A percentile compares a stretch with the other conserved stretches of the same genome.
These are phyloP conservation scores for Fragilaria crotonensis DNA, from an alignment of 108 stramenopile species.

Conservation along the genomic window DNA sequence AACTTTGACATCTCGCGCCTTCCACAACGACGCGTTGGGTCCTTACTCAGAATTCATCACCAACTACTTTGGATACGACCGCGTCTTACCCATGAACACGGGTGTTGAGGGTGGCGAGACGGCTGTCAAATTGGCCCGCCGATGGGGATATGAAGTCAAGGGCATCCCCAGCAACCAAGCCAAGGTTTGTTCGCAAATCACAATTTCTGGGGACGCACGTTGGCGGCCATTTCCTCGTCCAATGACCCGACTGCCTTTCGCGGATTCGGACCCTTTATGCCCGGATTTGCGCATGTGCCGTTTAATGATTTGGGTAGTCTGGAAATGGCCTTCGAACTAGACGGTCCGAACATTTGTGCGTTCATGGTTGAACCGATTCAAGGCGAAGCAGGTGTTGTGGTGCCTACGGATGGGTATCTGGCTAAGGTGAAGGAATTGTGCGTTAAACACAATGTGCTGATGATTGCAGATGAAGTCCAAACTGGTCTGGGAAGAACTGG, in stretches of 20 bases:
- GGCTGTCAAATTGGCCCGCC: slow-evolving; percentile 90
- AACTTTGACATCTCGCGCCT: slow-evolving; percentile 96
- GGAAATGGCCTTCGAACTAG: slow-evolving; percentile 76
- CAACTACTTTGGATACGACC: slow-evolving; percentile 90
- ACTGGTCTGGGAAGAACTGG: slow-evolving; percentile 97
- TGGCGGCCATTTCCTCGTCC: slow-evolving; percentile 93
- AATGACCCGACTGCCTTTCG: slow-evolving; percentile 92
- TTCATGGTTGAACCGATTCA: slow-evolving; percentile 99
- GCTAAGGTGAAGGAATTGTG: slow-evolving; percentile 79
- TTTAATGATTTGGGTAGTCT: slow-evolving; percentile 86
- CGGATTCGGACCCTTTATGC: slow-evolving; percentile 97
- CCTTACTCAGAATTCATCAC: slow-evolving; percentile 90
- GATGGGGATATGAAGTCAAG: slow-evolving; percentile 94
- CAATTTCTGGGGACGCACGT: slow-evolving; percentile 99
- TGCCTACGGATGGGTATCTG: slow-evolving; percentile 96
- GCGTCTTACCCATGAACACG: slow-evolving; percentile 98
- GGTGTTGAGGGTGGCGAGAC: slow-evolving; percentile 99
- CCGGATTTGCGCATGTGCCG: slow-evolving; percentile 85
- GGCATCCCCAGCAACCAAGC: slow-evolving; percentile 88
- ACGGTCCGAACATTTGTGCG: slow-evolving; percentile 88
- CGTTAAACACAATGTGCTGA: slow-evolving; percentile 89
- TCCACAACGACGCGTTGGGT: slow-evolving; percentile 95
- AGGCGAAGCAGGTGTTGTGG: slow-evolving; percentile 99
- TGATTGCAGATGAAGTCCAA: slow-evolving; percentile 99
- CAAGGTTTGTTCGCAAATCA: slow-evolving; percentile 90